Evolutionary conservation across 768 basidiomycete species (phyloP).

Genomic region (Kwoniella europaea): DNA sequence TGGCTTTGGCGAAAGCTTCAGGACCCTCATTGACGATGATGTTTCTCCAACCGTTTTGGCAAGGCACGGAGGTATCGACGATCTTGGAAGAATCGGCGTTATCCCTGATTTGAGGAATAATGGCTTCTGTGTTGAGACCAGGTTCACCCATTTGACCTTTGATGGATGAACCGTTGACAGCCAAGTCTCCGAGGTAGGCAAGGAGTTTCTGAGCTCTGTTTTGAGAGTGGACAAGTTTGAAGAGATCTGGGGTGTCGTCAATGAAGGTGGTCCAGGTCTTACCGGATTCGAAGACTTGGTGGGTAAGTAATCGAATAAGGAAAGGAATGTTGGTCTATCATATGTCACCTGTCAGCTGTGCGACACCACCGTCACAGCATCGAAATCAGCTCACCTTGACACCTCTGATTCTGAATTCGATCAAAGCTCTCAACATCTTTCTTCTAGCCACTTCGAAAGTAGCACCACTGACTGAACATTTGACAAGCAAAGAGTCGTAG

Average conservation of each 20-base stretch:
- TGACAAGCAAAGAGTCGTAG: constrained; percentile 96
- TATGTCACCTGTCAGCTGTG: neutral
- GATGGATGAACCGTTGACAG: constrained; percentile 97
- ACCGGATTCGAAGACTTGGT: constrained; percentile 92
- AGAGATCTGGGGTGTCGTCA: constrained; percentile 98
- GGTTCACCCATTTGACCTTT: constrained; percentile 96
- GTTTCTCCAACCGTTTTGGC: constrained; percentile 92
- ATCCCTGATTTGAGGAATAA: constrained; percentile 78
- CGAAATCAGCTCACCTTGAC: constrained; percentile 69
- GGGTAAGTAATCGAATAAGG: constrained; percentile 95
- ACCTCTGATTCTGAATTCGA: constrained; percentile 99
- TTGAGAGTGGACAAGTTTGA: constrained; percentile 96
- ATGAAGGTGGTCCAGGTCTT: constrained; percentile 99
- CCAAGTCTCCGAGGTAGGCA: constrained; percentile 94
- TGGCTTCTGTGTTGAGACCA: constrained; percentile 85
- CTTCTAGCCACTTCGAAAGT: constrained; percentile 98
- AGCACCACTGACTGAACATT: constrained; percentile 92
- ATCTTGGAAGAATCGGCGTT: constrained; percentile 73
- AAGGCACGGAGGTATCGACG: constrained; percentile 80
- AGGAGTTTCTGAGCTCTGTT: constrained; percentile 98
- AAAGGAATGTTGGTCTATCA: constrained; percentile 96
- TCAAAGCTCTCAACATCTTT: constrained; percentile 99
- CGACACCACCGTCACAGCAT: neutral
- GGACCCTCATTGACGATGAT: constrained; percentile 98
- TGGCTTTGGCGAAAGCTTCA: constrained; percentile 97